Evolutionary conservation across 768 basidiomycete species (phyloP).

Genomic region (Tulasnella sp.): DNA sequence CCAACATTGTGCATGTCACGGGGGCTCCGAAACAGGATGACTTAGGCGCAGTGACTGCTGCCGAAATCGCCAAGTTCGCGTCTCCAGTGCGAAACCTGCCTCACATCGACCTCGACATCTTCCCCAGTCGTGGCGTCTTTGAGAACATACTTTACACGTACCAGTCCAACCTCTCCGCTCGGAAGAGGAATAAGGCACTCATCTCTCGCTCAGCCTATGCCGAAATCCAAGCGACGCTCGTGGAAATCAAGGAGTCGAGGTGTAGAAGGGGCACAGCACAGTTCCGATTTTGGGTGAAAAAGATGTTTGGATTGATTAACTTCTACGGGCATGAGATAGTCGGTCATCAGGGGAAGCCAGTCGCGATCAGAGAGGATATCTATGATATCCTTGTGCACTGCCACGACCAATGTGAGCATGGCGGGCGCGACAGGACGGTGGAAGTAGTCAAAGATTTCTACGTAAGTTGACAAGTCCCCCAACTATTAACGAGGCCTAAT

Average conservation of each 20-base stretch:
- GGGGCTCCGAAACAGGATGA: slow-evolving; percentile 6
- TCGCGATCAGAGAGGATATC: slow-evolving; percentile 14
- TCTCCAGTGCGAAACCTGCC: slow-evolving; percentile 6
- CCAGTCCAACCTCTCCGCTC: slow-evolving; percentile 12
- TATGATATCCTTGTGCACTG: slow-evolving; percentile 15
- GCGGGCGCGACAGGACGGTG: slow-evolving; percentile 15
- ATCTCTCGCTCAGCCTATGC: slow-evolving; percentile 11
- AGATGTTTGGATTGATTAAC: slow-evolving; percentile 15
- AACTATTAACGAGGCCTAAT: too few relatives aligned
- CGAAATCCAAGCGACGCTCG: slow-evolving; percentile 12
- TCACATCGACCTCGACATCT: slow-evolving; percentile 12
- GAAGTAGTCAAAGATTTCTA: slow-evolving; percentile 18
- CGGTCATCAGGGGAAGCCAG: slow-evolving; percentile 14
- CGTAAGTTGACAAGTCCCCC: not conserved
- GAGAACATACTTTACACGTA: slow-evolving; percentile 14
- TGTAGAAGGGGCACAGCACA: slow-evolving; percentile 14
- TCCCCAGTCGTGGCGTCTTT: slow-evolving; percentile 9
- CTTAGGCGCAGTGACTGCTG: not conserved
- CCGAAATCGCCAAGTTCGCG: slow-evolving; percentile 1
- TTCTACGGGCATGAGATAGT: slow-evolving; percentile 12
- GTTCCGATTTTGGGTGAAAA: slow-evolving; percentile 15
- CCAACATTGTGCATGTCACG: not conserved
- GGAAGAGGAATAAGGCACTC: slow-evolving; percentile 14
- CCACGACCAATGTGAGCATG: slow-evolving; percentile 17
- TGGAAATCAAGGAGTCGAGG: slow-evolving; percentile 9